Evolutionary conservation across 306 rosid genomes (phyloP), one percentile per base, ranked within the genome.

Genomic region (Quercus variabilis): DNA sequence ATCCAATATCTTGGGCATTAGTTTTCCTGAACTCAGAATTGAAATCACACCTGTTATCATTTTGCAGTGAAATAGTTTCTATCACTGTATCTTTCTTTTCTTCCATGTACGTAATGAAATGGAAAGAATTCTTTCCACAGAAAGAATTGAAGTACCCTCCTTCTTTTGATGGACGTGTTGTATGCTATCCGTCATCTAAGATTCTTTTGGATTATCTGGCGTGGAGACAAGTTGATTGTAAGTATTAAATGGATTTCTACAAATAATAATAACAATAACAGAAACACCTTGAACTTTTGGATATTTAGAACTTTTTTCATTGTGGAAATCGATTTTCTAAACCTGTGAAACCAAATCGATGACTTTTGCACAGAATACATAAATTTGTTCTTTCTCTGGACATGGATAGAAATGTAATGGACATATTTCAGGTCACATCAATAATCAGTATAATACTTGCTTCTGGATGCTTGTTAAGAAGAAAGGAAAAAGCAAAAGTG

Each of bases 201-300:
- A 92, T 90, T 84, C 82, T 94, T 59, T 76, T 69, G n/a, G 97
- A 94, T 84, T 92, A 92, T 87, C 90, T 91, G 25, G 84, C 94
- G 1, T 91, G 97, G 97, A 92, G 98, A 81, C 98, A 90, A 83
- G 98, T 93, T 73, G 97, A 93, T 89, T 91, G 97, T 88, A 74
- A 83, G 91, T 87, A 38, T 65, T 74, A 63, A 62, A 62, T 52
- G 26, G 14, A 60, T 35, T 18, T 76, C 17, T 30, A 75, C n/a
- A 41, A 41, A 5, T 26, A 30, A 43, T 1, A 33, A 25, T 74
- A 12, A 55, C 21, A 17, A 43, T 6, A 13, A 58, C 2, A n/a
- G 11, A 19, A 55, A 57, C 8, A n/a, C 31, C 4, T 20, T 21
- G 49, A 59, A 28, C 38, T 38, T 73, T n/a, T 12, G 18, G 31